These are phyloP conservation scores for Wickerhamiella lipophila DNA, from an alignment of 805 yeast species.

Conservation along the genomic window DNA sequence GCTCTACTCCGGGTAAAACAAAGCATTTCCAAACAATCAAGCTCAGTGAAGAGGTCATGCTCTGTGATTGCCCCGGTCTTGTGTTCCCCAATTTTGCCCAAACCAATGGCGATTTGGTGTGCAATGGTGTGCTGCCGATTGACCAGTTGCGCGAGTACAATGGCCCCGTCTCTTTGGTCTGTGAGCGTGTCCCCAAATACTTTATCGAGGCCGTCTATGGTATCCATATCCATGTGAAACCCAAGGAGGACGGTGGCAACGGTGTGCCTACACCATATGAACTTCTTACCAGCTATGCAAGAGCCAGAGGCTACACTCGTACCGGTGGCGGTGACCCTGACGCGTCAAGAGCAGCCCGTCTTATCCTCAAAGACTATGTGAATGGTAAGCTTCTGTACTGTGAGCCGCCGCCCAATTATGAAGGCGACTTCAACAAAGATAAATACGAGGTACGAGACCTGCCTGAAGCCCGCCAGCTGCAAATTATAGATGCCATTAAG, in stretches of 20 bases:
- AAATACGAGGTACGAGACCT: slow-evolving; percentile 51
- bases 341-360: slow-evolving; percentile 87
- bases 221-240: slow-evolving; percentile 66
- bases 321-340: slow-evolving; percentile 96
- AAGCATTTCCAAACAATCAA: slow-evolving; percentile 96
- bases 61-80: slow-evolving; percentile 98
- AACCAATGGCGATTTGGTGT: slow-evolving; percentile 90
- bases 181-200: slow-evolving; percentile 78
- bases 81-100: slow-evolving; percentile 97
- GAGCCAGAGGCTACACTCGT: slow-evolving; percentile 88
- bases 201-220: slow-evolving; percentile 88
- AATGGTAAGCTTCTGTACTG: slow-evolving; percentile 77
- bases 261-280: slow-evolving; percentile 84
- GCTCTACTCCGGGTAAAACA: slow-evolving; percentile 97
- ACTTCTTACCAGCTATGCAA: slow-evolving; percentile 77
- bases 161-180: slow-evolving; percentile 76
- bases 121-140: slow-evolving; percentile 97
- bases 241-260: slow-evolving; percentile 75
- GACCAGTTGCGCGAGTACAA: slow-evolving; percentile 90
- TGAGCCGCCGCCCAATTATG: slow-evolving; percentile 73
- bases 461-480: slow-evolving; percentile 63
- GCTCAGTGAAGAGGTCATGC: slow-evolving; percentile 64
- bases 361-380: slow-evolving; percentile 86
- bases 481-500: slow-evolving; percentile 45
- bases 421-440: slow-evolving; percentile 65